phyloP scores from a whole-genome alignment of 1,284 basidiomycete species.

The Leccinum variabile region DNA sequence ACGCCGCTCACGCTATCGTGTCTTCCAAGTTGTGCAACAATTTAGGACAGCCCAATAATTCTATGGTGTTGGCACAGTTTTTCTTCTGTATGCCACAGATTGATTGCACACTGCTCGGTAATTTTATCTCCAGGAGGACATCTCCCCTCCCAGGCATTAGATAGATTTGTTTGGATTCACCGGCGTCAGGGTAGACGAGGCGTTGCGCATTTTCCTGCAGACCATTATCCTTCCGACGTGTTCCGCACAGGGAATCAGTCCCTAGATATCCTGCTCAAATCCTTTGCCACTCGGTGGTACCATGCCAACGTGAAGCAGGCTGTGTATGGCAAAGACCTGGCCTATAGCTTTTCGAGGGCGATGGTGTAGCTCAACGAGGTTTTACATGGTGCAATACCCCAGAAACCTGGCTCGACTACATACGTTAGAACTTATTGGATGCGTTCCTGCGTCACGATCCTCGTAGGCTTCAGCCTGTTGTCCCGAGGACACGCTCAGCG shows the following conservation, averaged over 20 bases:
- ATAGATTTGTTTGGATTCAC: constrained; percentile 79
- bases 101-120: constrained; percentile 80
- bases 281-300: constrained; percentile 88
- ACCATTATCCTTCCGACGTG: constrained; percentile 73
- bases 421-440: constrained; percentile 70
- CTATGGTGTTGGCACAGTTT: constrained; percentile 70
- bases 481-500: constrained; percentile 69
- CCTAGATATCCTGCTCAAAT: constrained; percentile 76
- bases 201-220: constrained; percentile 85
- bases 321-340: constrained; percentile 77
- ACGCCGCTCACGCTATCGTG: constrained; percentile 72
- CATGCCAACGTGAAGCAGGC: constrained; percentile 81
- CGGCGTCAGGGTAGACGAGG: constrained; percentile 84
- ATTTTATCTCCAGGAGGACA: constrained; percentile 73
- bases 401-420: constrained; percentile 60
- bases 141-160: constrained; percentile 44
- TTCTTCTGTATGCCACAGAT: constrained; percentile 86
- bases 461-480: constrained; percentile 49
- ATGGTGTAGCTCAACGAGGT: constrained; percentile 87
- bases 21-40: constrained; percentile 53
- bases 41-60: constrained; percentile 57
- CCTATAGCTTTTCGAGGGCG: constrained; percentile 77
- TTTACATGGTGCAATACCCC: constrained; percentile 64
- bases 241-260: constrained; percentile 41
- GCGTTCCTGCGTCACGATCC: constrained; percentile 78